Base-by-base conservation (phyloP, 768 basidiomycete genomes). In the Macrolepiota dolichaula region DNA sequence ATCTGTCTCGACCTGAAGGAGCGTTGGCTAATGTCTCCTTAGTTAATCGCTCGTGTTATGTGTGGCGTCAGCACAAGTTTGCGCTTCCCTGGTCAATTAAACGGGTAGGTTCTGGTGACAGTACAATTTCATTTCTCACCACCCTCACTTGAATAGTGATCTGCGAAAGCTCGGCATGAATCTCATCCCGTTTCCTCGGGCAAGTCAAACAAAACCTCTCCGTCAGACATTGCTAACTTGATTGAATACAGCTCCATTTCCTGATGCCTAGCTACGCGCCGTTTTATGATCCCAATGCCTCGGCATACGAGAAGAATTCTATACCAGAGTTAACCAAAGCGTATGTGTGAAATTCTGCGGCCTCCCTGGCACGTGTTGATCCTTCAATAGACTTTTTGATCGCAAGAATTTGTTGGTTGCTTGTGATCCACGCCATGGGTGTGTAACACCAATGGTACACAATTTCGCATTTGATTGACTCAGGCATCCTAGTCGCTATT, bases 241-340 rank as follows among this genome's bases (percentile, higher is more conserved):
- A n/a, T 51, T 29, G 29, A 9, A 15, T 50, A 68, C 72, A 96
- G 88, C 83, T 98, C 55, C 96, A 99, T 72, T 99, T 98, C 85
- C 84, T 99, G 67, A 91, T 94, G 79, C 93, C 94, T 52, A 95
- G 93, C 65, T 97, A 94, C 71, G 94, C 94, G 0, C 97, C 97
- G 0, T 86, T 98, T 66, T 86, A 83, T 64, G 84, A 93, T 65
- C 79, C 85, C 2, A 85, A 84, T 57, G 79, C 86, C 0, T 77
- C 77, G 51, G 74, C 82, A 1, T 95, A 83, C 75, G 80, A 88
- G 64, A 79, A 80, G 25, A 73, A 80, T 47, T 84, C 84, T 5
- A 79, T 91, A 3, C 67, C 85, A 0, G 92, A 95, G 64, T 70
- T 96, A 57, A 93, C 91, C 0, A 79, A 82, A 65, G 85, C 87